Base-by-base conservation (phyloP, 345 rosid species). In the Erucastrum elatum region DNA sequence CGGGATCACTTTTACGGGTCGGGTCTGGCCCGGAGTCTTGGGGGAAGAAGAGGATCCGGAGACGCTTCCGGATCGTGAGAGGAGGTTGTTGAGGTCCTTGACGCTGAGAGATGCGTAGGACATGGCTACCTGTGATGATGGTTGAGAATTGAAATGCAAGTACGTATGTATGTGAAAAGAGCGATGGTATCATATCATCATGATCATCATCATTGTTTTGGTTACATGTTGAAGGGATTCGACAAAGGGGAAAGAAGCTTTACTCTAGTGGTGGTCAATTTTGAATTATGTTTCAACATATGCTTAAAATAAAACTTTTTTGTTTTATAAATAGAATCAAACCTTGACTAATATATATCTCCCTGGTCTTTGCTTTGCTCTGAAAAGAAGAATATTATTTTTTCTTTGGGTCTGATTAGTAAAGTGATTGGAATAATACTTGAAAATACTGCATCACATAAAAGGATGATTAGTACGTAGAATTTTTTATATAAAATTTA, bases 1-100 rank as follows among this genome's bases (percentile, higher is more conserved):
- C 33, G 90, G 92, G 33, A 94, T 94, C 59, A 88, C 84, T 75
- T 88, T 94, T 21, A 92, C 89, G 72, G 92, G 88, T 39, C 94
- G 93, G 82, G 80, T 64, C n/a, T 75, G 72, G 65, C 80, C 68
- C 60, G 84, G 75, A 25, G 25, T 26, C 39, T 44, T 58, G 15
- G 76, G 4, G 8, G 76, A 68, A 13, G 80, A 72, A 7, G 83
- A 75, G 81, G 87, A 87, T 64, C 6, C 4, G 35, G 6, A 3
- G 31, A 83, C 53, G 83, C 68, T 17, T 27, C 61, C 69, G 65
- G 74, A 74, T 69, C 70, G n/a, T 8, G 82, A 79, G 25, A 74
- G 66, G 21, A 79, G 78, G 71, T 21, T 79, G 15, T 78, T 79
- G 0, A 79, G 75, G 82, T 79, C 82, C 71, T 79, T 79, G 82